These are phyloP conservation scores for Pseudoscleropodium purum DNA, from an alignment of 225 moss, liverwort and hornwort species.

Conservation along the genomic window DNA sequence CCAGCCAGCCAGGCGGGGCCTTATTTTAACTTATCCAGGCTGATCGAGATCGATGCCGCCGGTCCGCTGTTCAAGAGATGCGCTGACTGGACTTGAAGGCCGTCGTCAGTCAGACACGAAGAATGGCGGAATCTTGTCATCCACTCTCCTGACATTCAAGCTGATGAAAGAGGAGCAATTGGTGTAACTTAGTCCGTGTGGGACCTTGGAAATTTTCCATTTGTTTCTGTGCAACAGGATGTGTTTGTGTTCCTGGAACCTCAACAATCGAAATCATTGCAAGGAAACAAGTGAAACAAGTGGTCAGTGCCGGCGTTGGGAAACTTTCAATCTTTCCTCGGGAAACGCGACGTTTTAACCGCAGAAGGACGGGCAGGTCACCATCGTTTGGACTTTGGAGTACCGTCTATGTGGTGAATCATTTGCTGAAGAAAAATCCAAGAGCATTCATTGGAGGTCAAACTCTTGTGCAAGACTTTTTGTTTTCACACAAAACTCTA, in stretches of 20 bases:
- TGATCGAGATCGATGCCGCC: neutral
- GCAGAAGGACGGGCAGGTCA: neutral
- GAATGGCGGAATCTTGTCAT: neutral
- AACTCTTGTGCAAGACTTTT: neutral
- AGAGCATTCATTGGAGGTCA: neutral
- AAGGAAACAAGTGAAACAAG: neutral
- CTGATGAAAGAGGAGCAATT: neutral
- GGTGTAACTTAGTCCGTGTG: neutral
- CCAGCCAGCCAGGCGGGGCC: neutral
- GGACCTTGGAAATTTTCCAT: neutral
- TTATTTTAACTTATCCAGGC: slow-evolving; percentile 7
- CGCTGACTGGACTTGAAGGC: neutral
- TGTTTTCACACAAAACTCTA: neutral
- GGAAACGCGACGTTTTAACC: neutral
- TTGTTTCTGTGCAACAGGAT: neutral
- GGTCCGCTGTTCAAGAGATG: neutral
- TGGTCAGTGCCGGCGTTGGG: neutral
- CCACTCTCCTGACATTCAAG: neutral
- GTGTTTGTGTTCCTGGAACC: neutral
- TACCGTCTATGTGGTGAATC: neutral
- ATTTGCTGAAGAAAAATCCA: too few species aligned
- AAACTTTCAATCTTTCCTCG: neutral
- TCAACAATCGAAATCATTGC: neutral
- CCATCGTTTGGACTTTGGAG: neutral
- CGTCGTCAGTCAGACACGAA: neutral